Base-by-base conservation (phyloP, 2,329 filamentous ascomycete species). In the Sodiomyces alkalinus region DNA sequence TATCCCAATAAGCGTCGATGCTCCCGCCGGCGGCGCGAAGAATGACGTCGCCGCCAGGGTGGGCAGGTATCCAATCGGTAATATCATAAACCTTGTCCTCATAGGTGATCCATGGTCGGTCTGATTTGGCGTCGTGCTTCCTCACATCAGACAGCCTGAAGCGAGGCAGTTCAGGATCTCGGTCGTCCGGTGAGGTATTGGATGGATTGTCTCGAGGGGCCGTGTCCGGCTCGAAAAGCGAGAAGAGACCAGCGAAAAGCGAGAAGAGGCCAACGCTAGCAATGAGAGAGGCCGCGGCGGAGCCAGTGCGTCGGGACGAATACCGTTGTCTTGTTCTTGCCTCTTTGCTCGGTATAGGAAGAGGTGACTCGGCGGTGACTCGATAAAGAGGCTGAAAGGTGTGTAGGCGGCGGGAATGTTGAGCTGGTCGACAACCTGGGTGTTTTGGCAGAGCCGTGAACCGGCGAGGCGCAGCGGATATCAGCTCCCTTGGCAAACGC, bases 1-100 rank as follows among this genome's bases (percentile, higher is more conserved):
- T 75, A 33, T 76, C 58, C 74, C 74, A 80, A 49, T 77, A 79
- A 0, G 67, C 64, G 28, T 80, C 74, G 27, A 80, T 65, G 30
- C 63, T 66, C 20, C 67, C 64, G 4, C 74, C 74, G 1, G 70
- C 72, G 2, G 74, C 74, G 17, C 68, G 62, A 7, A 79, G 54
- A 33, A 80, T 80, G 10, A 80, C 70, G 29, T 76, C 67, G 22
- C 74, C 74, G 4, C 74, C 74, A 0, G 74, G 74, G 42, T 80
- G 74, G 1, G 62, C 69, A 2, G 58, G 53, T 14, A 79, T 52
- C 70, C 74, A 80, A 28, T 77, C 69, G 1, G 74, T 79, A 29
- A 80, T 79, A 41, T 80, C 68, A 55, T 79, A 80, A 13, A 80
- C 72, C 32, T 69, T 68, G 43, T 68, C 67, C 15, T 60, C 68